These are phyloP conservation scores for Akebia trifoliata DNA, from an alignment of 164 flowering plant genomes.

Conservation along the genomic window DNA sequence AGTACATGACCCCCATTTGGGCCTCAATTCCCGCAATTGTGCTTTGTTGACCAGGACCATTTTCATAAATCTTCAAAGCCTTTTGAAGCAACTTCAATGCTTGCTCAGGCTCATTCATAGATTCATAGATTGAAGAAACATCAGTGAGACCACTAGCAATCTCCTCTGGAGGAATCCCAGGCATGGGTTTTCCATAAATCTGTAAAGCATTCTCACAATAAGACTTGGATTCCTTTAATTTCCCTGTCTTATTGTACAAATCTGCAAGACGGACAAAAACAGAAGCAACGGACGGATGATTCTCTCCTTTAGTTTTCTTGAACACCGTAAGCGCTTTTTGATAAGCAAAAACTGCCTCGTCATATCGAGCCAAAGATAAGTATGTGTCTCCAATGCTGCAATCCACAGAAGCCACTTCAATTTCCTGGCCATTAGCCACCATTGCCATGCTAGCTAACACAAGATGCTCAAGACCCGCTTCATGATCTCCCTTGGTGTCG, in stretches of 20 bases:
- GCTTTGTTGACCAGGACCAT: slow-evolving; percentile 87
- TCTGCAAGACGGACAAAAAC: slow-evolving; percentile 89
- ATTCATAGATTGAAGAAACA: slow-evolving; percentile 83
- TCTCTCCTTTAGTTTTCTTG: slow-evolving; percentile 82
- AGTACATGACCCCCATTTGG: slow-evolving; percentile 91
- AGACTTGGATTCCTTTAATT: slow-evolving; percentile 66
- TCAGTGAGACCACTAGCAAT: slow-evolving; percentile 85
- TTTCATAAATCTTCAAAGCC: slow-evolving; percentile 62
- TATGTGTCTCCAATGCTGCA: slow-evolving; percentile 92
- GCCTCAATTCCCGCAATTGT: slow-evolving; percentile 91
- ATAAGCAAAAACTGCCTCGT: slow-evolving; percentile 85
- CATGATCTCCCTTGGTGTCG: slow-evolving; percentile 87
- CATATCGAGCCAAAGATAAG: slow-evolving; percentile 68
- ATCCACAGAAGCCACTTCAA: slow-evolving; percentile 81
- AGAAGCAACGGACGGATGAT: slow-evolving; percentile 80
- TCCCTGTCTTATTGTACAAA: slow-evolving; percentile 73
- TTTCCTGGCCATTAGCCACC: slow-evolving; percentile 78
- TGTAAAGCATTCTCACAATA: slow-evolving; percentile 88
- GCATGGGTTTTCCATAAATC: slow-evolving; percentile 67
- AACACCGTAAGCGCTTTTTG: slow-evolving; percentile 85
- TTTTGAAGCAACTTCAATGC: slow-evolving; percentile 75
- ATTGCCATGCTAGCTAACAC: slow-evolving; percentile 92
- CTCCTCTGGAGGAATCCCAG: slow-evolving; percentile 76
- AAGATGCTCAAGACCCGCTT: slow-evolving; percentile 91
- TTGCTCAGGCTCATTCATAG: slow-evolving; percentile 78